Percentiles rank a stretch among this genome's conserved stretches.
Conservation (phyloP, 495 filamentous ascomycete genomes). For the Tetracladium marchalianum region DNA sequence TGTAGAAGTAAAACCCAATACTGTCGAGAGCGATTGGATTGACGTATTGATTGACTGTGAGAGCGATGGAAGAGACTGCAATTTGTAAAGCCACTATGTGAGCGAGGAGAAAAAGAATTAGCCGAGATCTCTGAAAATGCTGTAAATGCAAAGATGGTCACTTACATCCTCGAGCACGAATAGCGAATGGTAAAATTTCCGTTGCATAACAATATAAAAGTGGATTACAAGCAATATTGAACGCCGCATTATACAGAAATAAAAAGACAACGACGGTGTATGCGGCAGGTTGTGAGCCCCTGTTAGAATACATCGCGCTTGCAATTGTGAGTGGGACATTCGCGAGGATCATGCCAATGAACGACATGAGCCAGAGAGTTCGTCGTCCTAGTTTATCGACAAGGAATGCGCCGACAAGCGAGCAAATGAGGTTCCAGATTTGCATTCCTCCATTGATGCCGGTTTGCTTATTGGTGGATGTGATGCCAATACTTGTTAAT, state of each 20-base stretch:
- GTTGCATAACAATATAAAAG: constrained; percentile 17
- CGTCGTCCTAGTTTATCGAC: constrained; percentile 27
- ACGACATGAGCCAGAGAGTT: constrained; percentile 10
- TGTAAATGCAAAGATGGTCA: too few relatives aligned
- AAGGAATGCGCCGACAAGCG: constrained; percentile 19
- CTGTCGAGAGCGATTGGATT: constrained; percentile 25
- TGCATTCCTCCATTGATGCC: constrained; percentile 13
- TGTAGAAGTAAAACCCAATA: constrained; percentile 6
- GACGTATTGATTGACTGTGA: constrained; percentile 20
- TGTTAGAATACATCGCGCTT: constrained; percentile 2
- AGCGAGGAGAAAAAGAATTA: too few relatives aligned
- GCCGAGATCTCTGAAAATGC: too few relatives aligned
- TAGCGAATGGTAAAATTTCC: constrained; percentile 31
- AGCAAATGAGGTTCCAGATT: constrained; percentile 10
- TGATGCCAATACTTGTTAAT: constrained; percentile 38
- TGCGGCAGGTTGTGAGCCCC: background rate
- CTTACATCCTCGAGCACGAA: constrained; percentile 22
- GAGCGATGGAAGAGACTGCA: constrained; percentile 3
- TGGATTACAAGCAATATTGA: constrained; percentile 22
- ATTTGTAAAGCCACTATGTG: constrained; percentile 1
- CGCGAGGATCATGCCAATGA: constrained; percentile 9
- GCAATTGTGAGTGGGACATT: constrained; percentile 10
- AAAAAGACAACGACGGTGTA: constrained; percentile 22
- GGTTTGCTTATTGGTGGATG: constrained; percentile 5
- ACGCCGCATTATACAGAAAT: constrained; percentile 23